Evolutionary conservation across 371 early-diverging fungal species (phyloP), one percentile per base, ranked within the genome.

Genomic region (Neoconidiobolus thromboides): DNA sequence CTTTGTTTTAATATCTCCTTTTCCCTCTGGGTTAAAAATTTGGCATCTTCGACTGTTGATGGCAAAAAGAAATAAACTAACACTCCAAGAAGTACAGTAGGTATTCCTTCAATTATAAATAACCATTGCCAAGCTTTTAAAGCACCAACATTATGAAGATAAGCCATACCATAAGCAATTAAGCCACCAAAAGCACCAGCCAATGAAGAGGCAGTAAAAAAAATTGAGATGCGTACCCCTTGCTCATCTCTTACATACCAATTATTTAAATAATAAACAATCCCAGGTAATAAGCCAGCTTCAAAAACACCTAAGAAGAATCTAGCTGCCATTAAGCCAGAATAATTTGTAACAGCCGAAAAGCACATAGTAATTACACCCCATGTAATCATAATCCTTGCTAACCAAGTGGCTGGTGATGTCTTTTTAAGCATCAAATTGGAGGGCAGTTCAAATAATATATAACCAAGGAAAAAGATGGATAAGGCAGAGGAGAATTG

Each of bases 191-290:
- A 77, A 1, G 81, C 82, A 6, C 87, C 85, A 36, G 88, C 82
- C 39, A 82, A 44, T 1, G 81, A 73, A 5, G 80, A 68, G 6
- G 76, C 73, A 10, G 76, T 61, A 62, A 79, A 83, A 62, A 85
- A 86, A 52, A 80, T 58, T 1, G 82, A 82, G 26, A 82, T 72
- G 42, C 90, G 79, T 56, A 75, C 70, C 5, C 86, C 81, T 65
- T 78, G 78, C 67, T 89, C 89, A 12, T 70, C 60, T 12, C 79
- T 73, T 10, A 76, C 75, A 61, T 88, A 90, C 82, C 88, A 90
- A 53, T 76, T 74, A 36, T 85, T 81, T 37, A 87, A 71, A 65
- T 81, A 76, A 51, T 72, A 83, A 5, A 84, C 71, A 39, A 82
- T 77, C 37, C 84, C 87, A 5, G 87, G 87, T 43, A 81, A 81